Evolutionary conservation across 768 basidiomycete genomes (phyloP), one percentile per base, ranked within the genome.

Genomic region (Gautieria morchelliformis): DNA sequence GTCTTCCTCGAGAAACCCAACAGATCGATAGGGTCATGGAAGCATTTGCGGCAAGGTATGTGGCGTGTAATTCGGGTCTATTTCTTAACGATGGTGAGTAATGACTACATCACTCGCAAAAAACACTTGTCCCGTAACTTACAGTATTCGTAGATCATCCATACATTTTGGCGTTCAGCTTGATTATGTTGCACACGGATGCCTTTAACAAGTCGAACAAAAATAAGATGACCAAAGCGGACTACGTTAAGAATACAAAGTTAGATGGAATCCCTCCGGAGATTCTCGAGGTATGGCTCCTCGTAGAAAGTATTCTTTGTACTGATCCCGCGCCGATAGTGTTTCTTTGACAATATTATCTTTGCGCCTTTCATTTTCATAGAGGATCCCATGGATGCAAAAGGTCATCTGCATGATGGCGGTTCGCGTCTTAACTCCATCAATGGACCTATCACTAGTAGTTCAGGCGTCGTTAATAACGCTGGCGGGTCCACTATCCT

Each of bases 131-230:
- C 50, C 37, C 47, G 42, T 46, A 11, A 22, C 30, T 54, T 3
- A 10, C 1, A 14, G 9, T 41, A 58, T 58, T 9, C 46, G n/a
- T 60, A 94, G 93, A 96, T 65, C 86, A 95, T 64, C 89, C 95
- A 11, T 97, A 98, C 71, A 89, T 98, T 52, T 75, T 98, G 48
- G 93, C 95, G 12, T 98, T 97, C 73, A 97, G 95, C 64, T 75
- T 97, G 66, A 96, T 98, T 64, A 98, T 99, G 95, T 76, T 97
- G 51, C 94, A 98, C 67, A 99, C 96, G 17, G 96, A 99, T 67
- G 90, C 87, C 5, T 98, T 98, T 77, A 99, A 99, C 72, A 90
- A 87, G 71, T 91, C 90, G 61, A 98, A 98, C 72, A 97, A 89
- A 72, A 85, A 84, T 53, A 98, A 98, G 73, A 99, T 99, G 96